Base-by-base conservation (phyloP, 1,139 yeast genomes). In the Candida sojae region DNA sequence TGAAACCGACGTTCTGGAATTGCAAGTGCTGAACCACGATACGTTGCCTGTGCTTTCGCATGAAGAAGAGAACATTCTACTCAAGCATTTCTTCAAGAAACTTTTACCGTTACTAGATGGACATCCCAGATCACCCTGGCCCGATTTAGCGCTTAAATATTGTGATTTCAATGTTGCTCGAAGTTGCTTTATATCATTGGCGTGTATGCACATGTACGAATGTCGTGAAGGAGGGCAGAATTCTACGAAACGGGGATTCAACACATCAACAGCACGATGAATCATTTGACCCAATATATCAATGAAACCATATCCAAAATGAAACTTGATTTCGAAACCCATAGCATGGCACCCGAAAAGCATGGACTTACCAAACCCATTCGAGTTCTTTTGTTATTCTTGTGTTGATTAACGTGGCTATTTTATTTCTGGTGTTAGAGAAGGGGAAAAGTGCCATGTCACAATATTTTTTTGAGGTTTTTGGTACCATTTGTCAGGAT, bases 61-160 rank as follows among this genome's bases (percentile, higher is more conserved):
- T 46, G 60, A 65, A 29, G 83, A 80, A 51, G 84, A 80, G 52
- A 77, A 60, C 49, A 71, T 69, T 66, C 75, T 79, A 70, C 57
- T 80, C 49, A 75, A 72, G 48, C 84, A 80, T 58, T 80, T 79
- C 55, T 80, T 80, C 59, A 74, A 77, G 53, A 75, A 77, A 52
- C 64, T 80, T 30, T 59, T 80, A 3, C 83, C 81, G 0, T 57
- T 80, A 35, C 57, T 80, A 23, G 84, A 80, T 60, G 82, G 82
- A 0, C 83, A 79, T 57, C 84, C 84, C 0, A 75, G 76, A 42
- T 69, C 82, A 0, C 84, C 84, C 2, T 79, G 83, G 83, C 84
- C 84, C 0, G 80, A 79, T 48, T 59, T 80, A 45, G 82, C 83
- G 30, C 62, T 80, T 50, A 73, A 75, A 46, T 79, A 80, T 55